Evolutionary conservation across 2,329 filamentous ascomycete genomes (phyloP), one percentile per base, ranked within the genome.

Genomic region (Helotiales sp.): DNA sequence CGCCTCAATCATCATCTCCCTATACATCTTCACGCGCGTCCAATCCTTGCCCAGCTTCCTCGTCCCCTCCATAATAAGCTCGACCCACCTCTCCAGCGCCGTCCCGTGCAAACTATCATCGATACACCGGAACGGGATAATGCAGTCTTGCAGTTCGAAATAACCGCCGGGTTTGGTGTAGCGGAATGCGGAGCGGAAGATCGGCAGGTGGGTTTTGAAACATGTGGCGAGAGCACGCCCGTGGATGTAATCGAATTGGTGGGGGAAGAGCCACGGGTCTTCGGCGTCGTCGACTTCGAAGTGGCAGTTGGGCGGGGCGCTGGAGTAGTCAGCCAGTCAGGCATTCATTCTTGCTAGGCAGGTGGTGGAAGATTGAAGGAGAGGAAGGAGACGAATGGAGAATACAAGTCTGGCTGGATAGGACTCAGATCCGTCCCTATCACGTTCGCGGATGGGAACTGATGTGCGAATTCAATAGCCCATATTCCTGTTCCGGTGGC

Each of bases 271-370:
- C 79, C 79, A 82, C 28, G 76, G 77, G 84, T 74, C 71, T 57
- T 72, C 70, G n/a, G 65, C 61, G 58, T 74, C 72, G 61, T 70
- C 66, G 47, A 93, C 84, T 69, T 88, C 87, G 70, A 93, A 93
- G 69, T 87, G 85, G 26, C 93, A 89, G 71, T 93, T 93, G 20
- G 86, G 84, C 0, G 91, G 90, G 1, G 92, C 87, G 62, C 86
- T 70, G 45, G 3, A 15, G n/a, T n/a, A n/a, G n/a, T n/a, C n/a
- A n/a, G n/a, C n/a, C n/a, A n/a, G n/a, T n/a, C n/a, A n/a, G n/a
- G n/a, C n/a, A n/a, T n/a, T n/a, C n/a, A n/a, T n/a, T n/a, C n/a
- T n/a, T n/a, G n/a, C n/a, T n/a, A n/a, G n/a, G n/a, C n/a, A n/a
- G n/a, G n/a, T n/a, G n/a, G 26, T 3, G 26, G 45, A 15, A 58